Conservation (phyloP, 805 yeast species). For the Diddensiella santjacobensis region DNA sequence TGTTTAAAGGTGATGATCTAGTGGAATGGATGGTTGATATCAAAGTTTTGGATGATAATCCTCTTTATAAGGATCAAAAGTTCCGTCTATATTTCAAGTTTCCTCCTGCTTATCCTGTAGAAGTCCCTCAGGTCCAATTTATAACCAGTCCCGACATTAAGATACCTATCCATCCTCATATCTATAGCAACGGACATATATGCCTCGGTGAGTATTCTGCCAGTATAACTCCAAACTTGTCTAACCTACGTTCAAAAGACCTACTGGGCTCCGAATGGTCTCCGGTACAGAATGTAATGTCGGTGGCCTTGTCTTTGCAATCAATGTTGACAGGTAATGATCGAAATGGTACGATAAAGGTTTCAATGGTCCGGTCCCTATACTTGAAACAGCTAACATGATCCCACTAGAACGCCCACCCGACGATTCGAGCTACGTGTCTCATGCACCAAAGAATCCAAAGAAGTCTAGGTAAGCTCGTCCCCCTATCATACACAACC, state of each 20-base stretch:
- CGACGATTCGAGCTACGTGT: slow-evolving; percentile 49
- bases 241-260: slow-evolving; percentile 27
- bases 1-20: slow-evolving; percentile 35
- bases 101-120: slow-evolving; percentile 51
- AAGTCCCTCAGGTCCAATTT: slow-evolving; percentile 56
- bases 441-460: slow-evolving; percentile 57
- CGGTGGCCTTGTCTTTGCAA: slow-evolving; percentile 51
- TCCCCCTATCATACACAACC: slow-evolving; percentile 2
- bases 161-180: slow-evolving; percentile 71
- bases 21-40: slow-evolving; percentile 39
- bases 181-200: slow-evolving; percentile 75
- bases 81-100: slow-evolving; percentile 45
- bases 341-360: slow-evolving; percentile 17
- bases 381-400: no score
- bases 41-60: slow-evolving; percentile 33
- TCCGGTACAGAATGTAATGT: slow-evolving; percentile 48
- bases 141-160: slow-evolving; percentile 27
- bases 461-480: slow-evolving; percentile 31
- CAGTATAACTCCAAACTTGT: not conserved
- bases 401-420: slow-evolving; percentile 45
- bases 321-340: slow-evolving; percentile 56
- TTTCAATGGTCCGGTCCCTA: no score
- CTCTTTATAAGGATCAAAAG: slow-evolving; percentile 36
- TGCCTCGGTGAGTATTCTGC: slow-evolving; percentile 39
- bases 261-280: slow-evolving; percentile 65